These are phyloP conservation scores for Monilinia vaccinii-corymbosi DNA, from an alignment of 2,329 filamentous ascomycete genomes.

Conservation along the genomic window DNA sequence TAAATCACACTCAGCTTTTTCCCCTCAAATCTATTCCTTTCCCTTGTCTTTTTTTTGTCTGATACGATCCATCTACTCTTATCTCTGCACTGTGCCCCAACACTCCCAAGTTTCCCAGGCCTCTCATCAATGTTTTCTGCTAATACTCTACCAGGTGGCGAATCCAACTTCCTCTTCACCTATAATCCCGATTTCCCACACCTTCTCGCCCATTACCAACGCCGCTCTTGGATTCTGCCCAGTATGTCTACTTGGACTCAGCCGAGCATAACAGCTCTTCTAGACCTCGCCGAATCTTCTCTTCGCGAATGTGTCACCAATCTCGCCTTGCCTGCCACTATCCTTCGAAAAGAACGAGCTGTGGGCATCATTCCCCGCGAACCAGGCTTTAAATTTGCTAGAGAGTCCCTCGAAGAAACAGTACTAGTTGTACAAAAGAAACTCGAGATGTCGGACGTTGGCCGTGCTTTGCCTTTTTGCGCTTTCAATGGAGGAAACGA, in stretches of 20 bases:
- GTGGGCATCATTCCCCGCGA: slow-evolving; percentile 66
- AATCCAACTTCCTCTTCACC: slow-evolving; percentile 90
- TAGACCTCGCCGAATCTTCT: slow-evolving; percentile 81
- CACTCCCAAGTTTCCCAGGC: no score
- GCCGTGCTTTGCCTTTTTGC: slow-evolving; percentile 71
- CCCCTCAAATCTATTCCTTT: not conserved
- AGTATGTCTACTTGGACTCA: slow-evolving; percentile 74
- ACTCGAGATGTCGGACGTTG: slow-evolving; percentile 69
- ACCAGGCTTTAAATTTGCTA: slow-evolving; percentile 58
- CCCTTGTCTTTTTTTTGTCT: no score
- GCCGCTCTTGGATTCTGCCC: slow-evolving; percentile 62
- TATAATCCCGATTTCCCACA: slow-evolving; percentile 57
- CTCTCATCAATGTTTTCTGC: not conserved
- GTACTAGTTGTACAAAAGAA: slow-evolving; percentile 91
- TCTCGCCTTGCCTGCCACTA: slow-evolving; percentile 66
- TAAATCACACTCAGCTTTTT: slow-evolving; percentile 7
- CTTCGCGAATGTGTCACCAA: slow-evolving; percentile 72
- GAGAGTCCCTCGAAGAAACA: slow-evolving; percentile 91
- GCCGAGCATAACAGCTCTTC: slow-evolving; percentile 64
- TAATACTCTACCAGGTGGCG: slow-evolving; percentile 47
- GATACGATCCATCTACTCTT: not conserved
- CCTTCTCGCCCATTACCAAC: slow-evolving; percentile 59
- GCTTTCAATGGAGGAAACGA: slow-evolving; percentile 98
- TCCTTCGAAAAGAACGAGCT: slow-evolving; percentile 82
- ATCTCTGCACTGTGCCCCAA: not conserved